Percentiles rank a stretch among this genome's conserved stretches.
phyloP scores from a whole-genome alignment of 352 stramenopile genomes.

The Hyaloperonospora arabidopsidis region DNA sequence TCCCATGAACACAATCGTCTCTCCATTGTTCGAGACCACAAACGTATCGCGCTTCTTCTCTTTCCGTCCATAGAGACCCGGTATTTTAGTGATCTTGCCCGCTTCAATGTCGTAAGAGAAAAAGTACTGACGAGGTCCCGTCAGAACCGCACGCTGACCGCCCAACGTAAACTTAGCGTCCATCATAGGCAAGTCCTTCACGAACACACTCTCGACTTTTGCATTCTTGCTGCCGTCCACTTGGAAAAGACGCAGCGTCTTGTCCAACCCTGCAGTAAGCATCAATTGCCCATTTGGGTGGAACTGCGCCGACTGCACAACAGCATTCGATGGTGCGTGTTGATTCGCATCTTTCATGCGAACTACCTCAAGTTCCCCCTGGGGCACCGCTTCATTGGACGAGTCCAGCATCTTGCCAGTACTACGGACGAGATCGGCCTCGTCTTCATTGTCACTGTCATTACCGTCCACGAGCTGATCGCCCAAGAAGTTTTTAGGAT shows the following conservation, averaged over 20 bases:
- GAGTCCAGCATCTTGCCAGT: constrained; percentile 51
- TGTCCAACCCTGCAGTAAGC: constrained; percentile 87
- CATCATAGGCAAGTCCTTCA: constrained; percentile 87
- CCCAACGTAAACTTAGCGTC: constrained; percentile 77
- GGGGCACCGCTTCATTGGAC: constrained; percentile 44
- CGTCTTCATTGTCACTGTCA: constrained; percentile 61
- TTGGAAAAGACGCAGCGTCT: constrained; percentile 90
- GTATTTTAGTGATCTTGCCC: constrained; percentile 88
- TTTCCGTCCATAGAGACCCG: constrained; percentile 77
- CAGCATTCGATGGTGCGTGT: constrained; percentile 71
- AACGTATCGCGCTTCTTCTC: constrained; percentile 91
- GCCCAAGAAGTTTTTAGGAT: constrained; percentile 59
- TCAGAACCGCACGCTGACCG: constrained; percentile 84
- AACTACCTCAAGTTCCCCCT: constrained; percentile 52
- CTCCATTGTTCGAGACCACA: constrained; percentile 81
- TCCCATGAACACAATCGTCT: constrained; percentile 89
- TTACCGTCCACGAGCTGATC: constrained; percentile 21
- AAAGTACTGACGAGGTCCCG: constrained; percentile 91
- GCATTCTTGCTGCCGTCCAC: constrained; percentile 84
- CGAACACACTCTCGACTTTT: constrained; percentile 85
- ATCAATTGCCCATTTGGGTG: constrained; percentile 84
- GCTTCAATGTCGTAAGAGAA: constrained; percentile 94
- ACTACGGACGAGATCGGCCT: constrained; percentile 41
- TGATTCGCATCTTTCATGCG: constrained; percentile 90
- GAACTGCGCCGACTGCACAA: constrained; percentile 86